Base-by-base conservation (phyloP, 805 yeast species). In the Wickerhamiella siamensis region DNA sequence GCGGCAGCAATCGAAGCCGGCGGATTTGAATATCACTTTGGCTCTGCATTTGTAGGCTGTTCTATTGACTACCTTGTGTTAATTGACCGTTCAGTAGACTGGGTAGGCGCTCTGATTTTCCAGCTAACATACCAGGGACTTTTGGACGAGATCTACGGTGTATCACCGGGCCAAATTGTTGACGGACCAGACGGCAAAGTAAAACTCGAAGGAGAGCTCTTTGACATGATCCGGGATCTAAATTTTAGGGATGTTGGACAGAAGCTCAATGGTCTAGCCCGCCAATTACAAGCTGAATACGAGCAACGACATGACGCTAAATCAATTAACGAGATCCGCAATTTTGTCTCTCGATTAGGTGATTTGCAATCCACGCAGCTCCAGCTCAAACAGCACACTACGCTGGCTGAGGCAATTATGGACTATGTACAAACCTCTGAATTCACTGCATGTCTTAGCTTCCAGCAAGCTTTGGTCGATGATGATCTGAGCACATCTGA, bases 91-190 rank as follows among this genome's bases (percentile, higher is more conserved):
- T 73, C 77, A 41, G 57, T 78, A 22, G 98, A 88, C 60, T 69
- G 73, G 34, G 58, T 81, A 4, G 74, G 94, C 1, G 78, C 84
- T 1, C 52, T 83, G 9, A 61, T 84, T 42, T 74, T 77, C 20
- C 96, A 87, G 52, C 61, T 87, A 51, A 81, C 84, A 2, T 88
- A 87, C 56, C 66, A 72, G 15, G 98, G 97, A 0, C 64, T 91
- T 14, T 64, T 86, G 17, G 87, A 82, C 56, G 95, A 87, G 51
- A 56, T 75, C 10, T 67, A 75, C 49, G 74, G 71, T 4, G 61
- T 78, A 4, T 42, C 56, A 1, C 50, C 59, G 4, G 58, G 62
- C 20, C 61, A 62, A 31, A 52, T 57, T 1, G 60, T 48, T 4
- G n/a, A 42, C 14, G 43, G 40, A 16, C 19, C 27, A 3, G 43